Base-by-base conservation (phyloP, 176 grass and related monocot species). In the Echinochloa phyllopogon region DNA sequence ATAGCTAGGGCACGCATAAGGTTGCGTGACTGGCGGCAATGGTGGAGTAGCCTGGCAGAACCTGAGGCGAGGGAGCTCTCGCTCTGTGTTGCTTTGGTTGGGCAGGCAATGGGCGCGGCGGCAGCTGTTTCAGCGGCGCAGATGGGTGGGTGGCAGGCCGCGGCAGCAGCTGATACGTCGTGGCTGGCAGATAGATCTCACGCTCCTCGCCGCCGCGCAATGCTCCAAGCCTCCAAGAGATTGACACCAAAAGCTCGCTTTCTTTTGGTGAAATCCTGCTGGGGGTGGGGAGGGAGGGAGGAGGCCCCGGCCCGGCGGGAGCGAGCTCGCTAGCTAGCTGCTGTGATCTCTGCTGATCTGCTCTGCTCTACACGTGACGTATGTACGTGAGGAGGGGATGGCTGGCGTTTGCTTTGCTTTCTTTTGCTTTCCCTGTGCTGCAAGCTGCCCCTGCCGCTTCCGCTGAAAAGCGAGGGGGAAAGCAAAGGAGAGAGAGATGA, bases 211-310 rank as follows among this genome's bases (percentile, higher is more conserved):
- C 58, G 47, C 47, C 56, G 65, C 40, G 53, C 17, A 68, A 86
- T 72, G 77, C 78, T 77, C 66, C 89, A 80, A 91, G 42, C 70
- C 78, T 77, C 66, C 89, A 80, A 91, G 42, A n/a, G 50, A 55
- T 80, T 44, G 50, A 15, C 68, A 84, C 85, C 89, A 81, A 87
- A 80, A 80, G 42, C 85, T 38, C 76, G 50, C 89, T 91, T 91
- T 84, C 57, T 73, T 37, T 82, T 56, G 83, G 20, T 39, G 13
- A n/a, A n/a, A n/a, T n/a, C n/a, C n/a, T n/a, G n/a, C n/a, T n/a
- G 78, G 51, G 5, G 42, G 42, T 20, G 20, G 8, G 8, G 18
- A n/a, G n/a, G n/a, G n/a, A n/a, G n/a, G 53, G 23, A 7, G 57
- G 3, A 8, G 12, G 65, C 36, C 25, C 47, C 47, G 57, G 57